Conservation (phyloP, 805 yeast genomes). For the Zygoascus flipseniorum region DNA sequence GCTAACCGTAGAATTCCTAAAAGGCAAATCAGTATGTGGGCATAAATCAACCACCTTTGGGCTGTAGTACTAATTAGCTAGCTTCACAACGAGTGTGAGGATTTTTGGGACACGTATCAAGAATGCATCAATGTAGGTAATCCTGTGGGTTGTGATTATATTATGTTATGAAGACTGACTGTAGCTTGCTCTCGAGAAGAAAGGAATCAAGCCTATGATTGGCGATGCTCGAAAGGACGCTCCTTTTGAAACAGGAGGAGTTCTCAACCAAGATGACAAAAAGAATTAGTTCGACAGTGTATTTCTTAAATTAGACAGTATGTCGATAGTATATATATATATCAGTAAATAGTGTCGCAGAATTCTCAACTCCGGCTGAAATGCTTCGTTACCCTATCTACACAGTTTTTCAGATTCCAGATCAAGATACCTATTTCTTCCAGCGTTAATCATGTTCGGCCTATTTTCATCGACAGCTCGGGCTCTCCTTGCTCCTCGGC, state of each 20-base stretch:
- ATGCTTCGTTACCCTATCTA: neutral
- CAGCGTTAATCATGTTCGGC: neutral
- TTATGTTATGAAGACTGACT: neutral
- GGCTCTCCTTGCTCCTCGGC: neutral
- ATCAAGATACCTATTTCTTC: neutral
- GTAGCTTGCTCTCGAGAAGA: constrained; percentile 48
- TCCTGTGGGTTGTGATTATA: neutral
- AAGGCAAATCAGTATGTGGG: constrained; percentile 39
- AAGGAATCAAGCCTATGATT: constrained; percentile 72
- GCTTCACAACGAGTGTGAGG: constrained; percentile 70
- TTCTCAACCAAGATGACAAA: constrained; percentile 7
- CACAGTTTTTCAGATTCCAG: neutral
- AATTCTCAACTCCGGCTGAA: too few species aligned
- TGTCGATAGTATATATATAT: too few species aligned
- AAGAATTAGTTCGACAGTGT: neutral
- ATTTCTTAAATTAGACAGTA: neutral
- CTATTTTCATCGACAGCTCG: neutral
- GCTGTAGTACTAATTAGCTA: neutral
- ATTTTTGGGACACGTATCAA: constrained; percentile 79
- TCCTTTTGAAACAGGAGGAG: constrained; percentile 54
- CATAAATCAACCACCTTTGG: neutral
- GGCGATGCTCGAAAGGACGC: constrained; percentile 88
- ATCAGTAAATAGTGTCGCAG: too few species aligned
- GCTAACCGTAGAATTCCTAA: constrained; percentile 29
- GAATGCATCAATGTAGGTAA: constrained; percentile 68